These are phyloP conservation scores for Pontederia crassipes DNA, from an alignment of 176 grass and related monocot species.

Conservation along the genomic window DNA sequence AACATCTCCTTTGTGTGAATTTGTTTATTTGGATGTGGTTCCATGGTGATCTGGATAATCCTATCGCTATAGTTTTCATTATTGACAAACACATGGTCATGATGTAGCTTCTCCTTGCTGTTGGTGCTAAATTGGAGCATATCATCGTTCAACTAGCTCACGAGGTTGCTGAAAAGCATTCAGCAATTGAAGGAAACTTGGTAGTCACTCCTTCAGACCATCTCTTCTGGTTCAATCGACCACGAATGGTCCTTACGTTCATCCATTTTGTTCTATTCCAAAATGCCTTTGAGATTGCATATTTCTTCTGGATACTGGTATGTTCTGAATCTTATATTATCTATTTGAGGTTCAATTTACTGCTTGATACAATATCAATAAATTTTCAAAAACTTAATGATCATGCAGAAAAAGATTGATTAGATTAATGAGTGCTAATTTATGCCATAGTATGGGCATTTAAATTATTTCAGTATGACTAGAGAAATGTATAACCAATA, in stretches of 20 bases:
- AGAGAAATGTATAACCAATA: no score
- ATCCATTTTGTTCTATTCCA: constrained; percentile 74
- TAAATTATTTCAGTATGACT: no score
- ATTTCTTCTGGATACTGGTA: constrained; percentile 78
- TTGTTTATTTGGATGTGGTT: background rate
- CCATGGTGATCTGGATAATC: background rate
- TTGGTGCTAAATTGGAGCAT: constrained; percentile 82
- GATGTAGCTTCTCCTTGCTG: constrained; percentile 38
- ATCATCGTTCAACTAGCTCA: constrained; percentile 66
- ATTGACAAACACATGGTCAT: background rate
- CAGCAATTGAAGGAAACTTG: constrained; percentile 33
- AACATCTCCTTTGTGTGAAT: background rate
- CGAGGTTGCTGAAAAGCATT: constrained; percentile 56
- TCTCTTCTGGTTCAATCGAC: constrained; percentile 58
- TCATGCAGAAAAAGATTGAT: no score
- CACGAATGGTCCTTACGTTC: constrained; percentile 64
- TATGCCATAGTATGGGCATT: background rate
- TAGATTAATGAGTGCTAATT: background rate
- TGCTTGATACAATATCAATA: background rate
- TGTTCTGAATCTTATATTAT: constrained; percentile 6
- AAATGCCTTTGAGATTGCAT: constrained; percentile 77
- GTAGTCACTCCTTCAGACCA: constrained; percentile 61
- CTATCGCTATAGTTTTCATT: background rate
- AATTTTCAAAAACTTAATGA: background rate
- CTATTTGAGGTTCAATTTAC: background rate